phyloP scores from a whole-genome alignment of 768 basidiomycete genomes.

The Hemileccinum rubropunctum region DNA sequence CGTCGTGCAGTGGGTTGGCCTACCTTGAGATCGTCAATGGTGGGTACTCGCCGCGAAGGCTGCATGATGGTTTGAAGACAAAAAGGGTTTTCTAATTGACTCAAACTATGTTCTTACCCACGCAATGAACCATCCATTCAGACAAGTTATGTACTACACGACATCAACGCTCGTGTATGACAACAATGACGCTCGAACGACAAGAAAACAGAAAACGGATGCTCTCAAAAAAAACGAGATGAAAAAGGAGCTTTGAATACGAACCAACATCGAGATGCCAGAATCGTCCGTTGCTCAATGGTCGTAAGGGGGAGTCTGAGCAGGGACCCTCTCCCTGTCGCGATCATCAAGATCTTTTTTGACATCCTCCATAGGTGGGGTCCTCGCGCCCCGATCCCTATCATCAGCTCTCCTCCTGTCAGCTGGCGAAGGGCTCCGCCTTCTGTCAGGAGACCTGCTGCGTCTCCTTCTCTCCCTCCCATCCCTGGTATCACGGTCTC shows the following conservation, averaged over 20 bases:
- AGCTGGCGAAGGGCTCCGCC: slow-evolving; percentile 43
- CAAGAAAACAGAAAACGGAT: background rate
- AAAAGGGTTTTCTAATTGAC: background rate
- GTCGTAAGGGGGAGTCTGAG: slow-evolving; percentile 61
- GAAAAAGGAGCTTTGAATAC: slow-evolving; percentile 1
- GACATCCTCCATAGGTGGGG: slow-evolving; percentile 44
- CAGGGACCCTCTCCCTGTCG: slow-evolving; percentile 47
- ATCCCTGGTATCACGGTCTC: slow-evolving; percentile 38
- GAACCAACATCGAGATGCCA: slow-evolving; percentile 2
- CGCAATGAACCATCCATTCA: slow-evolving; percentile 8
- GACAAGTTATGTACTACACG: slow-evolving; percentile 20
- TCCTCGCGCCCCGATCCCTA: slow-evolving; percentile 47
- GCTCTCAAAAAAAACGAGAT: background rate
- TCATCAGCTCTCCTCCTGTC: slow-evolving; percentile 43
- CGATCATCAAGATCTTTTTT: slow-evolving; percentile 45
- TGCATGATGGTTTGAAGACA: slow-evolving; percentile 22
- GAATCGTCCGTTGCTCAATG: slow-evolving; percentile 31
- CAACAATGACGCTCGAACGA: background rate
- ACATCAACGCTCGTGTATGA: slow-evolving; percentile 6
- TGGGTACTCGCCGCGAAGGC: slow-evolving; percentile 26
- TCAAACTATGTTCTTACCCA: too few relatives aligned
- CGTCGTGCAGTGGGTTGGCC: background rate
- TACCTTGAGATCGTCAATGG: slow-evolving; percentile 35
- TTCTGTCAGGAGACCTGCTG: slow-evolving; percentile 48
- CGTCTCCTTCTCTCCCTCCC: slow-evolving; percentile 46